A percentile compares a stretch with the other conserved stretches of the same genome.
phyloP scores from a whole-genome alignment of 805 yeast species.

The Starmerella potacharoeniae region DNA sequence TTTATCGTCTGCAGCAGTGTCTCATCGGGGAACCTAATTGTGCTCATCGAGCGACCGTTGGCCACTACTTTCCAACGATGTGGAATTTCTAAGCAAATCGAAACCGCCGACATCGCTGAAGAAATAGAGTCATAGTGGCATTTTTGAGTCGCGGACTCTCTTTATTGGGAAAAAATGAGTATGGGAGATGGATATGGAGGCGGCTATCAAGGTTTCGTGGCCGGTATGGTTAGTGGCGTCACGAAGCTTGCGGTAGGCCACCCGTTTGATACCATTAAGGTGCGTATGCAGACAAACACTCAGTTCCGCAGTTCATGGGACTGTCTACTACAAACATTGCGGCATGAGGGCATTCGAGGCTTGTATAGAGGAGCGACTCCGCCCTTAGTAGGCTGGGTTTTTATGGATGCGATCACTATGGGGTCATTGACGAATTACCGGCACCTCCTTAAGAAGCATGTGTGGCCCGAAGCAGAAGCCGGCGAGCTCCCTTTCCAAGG shows the following conservation, averaged over 20 bases:
- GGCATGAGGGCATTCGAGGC: slow-evolving; percentile 66
- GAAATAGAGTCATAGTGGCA: background rate
- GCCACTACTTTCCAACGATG: background rate
- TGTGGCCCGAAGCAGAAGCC: slow-evolving; percentile 43
- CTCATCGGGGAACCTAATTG: slow-evolving; percentile 2
- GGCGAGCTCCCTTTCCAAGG: slow-evolving; percentile 59
- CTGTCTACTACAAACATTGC: slow-evolving; percentile 60
- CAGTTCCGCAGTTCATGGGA: slow-evolving; percentile 73
- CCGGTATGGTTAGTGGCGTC: slow-evolving; percentile 80
- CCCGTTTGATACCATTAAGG: slow-evolving; percentile 83
- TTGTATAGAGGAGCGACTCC: slow-evolving; percentile 88
- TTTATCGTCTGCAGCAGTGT: background rate
- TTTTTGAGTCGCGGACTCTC: too few relatives aligned
- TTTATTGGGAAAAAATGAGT: slow-evolving; percentile 7
- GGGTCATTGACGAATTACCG: slow-evolving; percentile 77
- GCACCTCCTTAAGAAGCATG: slow-evolving; percentile 48
- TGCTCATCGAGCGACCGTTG: slow-evolving; percentile 1
- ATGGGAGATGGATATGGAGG: slow-evolving; percentile 21
- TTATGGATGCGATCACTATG: slow-evolving; percentile 85
- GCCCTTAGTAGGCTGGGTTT: slow-evolving; percentile 85
- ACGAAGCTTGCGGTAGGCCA: slow-evolving; percentile 86
- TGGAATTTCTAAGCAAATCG: slow-evolving; percentile 5
- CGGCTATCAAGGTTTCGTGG: slow-evolving; percentile 52
- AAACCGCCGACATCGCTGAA: background rate
- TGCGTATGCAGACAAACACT: slow-evolving; percentile 67